Percentiles rank a stretch among this genome's conserved stretches.
Evolutionary conservation across 129 eudicot species (phyloP).

Genomic region (Helichrysum umbraculigerum): DNA sequence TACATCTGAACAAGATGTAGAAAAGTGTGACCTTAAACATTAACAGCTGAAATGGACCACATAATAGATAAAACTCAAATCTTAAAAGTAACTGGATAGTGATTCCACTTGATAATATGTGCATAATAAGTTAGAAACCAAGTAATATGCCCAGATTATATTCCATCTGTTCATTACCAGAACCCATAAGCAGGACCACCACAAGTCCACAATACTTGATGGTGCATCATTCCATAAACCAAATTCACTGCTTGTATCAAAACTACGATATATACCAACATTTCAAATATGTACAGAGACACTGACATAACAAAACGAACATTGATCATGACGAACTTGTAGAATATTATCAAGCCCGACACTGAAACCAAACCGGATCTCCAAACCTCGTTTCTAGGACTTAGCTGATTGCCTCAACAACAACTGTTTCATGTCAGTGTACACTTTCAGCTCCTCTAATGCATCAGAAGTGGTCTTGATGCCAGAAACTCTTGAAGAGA

Average conservation of each 20-base stretch:
- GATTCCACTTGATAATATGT: not conserved
- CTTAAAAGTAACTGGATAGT: not conserved
- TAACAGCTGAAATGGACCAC: not conserved
- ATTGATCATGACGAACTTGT: slow-evolving; percentile 11
- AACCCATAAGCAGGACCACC: slow-evolving; percentile 15
- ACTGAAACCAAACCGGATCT: slow-evolving; percentile 20
- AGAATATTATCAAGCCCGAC: slow-evolving; percentile 16
- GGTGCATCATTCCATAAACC: slow-evolving; percentile 4
- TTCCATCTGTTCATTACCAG: slow-evolving; percentile 12
- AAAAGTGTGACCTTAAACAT: not conserved
- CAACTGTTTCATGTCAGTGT: slow-evolving; percentile 56
- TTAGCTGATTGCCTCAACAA: slow-evolving; percentile 55
- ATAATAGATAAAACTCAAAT: not conserved
- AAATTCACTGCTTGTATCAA: slow-evolving; percentile 6
- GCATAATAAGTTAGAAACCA: not conserved
- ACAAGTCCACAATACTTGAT: slow-evolving; percentile 15
- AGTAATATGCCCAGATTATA: slow-evolving; percentile 12
- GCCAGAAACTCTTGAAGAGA: slow-evolving; percentile 43
- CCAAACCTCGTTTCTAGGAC: slow-evolving; percentile 14
- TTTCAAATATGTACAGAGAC: slow-evolving; percentile 37
- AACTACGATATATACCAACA: slow-evolving; percentile 33
- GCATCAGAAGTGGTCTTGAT: slow-evolving; percentile 80
- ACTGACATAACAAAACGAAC: slow-evolving; percentile 15
- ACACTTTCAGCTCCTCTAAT: slow-evolving; percentile 76
- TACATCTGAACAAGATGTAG: not conserved